Evolutionary conservation across 31 red algal species (phyloP).

Genomic region (Porphyra umbilicalis): DNA sequence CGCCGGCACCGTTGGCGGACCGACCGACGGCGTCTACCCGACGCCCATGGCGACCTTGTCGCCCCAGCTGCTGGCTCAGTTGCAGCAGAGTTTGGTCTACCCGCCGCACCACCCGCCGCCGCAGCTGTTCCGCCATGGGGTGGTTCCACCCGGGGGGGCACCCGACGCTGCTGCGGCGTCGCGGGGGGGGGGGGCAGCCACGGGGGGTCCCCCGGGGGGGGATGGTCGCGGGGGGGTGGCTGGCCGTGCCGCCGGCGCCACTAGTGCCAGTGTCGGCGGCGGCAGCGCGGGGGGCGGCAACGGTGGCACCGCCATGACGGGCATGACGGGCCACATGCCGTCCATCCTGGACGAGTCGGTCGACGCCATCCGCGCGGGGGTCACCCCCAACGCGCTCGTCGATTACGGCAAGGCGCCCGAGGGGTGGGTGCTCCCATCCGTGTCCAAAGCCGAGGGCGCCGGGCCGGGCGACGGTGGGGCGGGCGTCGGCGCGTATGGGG

Average conservation of each 20-base stretch:
- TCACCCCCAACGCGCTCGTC: neutral
- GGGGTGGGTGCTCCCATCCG: neutral
- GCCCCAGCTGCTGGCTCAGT: neutral
- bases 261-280: neutral
- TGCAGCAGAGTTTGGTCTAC: no score
- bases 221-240: neutral
- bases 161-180: neutral
- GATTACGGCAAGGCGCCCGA: neutral
- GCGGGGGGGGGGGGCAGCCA: neutral
- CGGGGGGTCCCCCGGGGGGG: neutral
- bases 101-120: no score
- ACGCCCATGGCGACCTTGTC: neutral
- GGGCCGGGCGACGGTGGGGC: neutral
- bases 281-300: neutral
- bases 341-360: neutral
- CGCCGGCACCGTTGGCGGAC: neutral
- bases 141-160: no score
- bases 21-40: neutral
- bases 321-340: neutral
- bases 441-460: neutral
- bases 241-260: neutral
- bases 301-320: no score
- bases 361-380: neutral
- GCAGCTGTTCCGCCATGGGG: no score
- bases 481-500: no score